Evolutionary conservation across 2,329 filamentous ascomycete species (phyloP), one percentile per base, ranked within the genome.

Genomic region (Chrysoporthe puriensis): DNA sequence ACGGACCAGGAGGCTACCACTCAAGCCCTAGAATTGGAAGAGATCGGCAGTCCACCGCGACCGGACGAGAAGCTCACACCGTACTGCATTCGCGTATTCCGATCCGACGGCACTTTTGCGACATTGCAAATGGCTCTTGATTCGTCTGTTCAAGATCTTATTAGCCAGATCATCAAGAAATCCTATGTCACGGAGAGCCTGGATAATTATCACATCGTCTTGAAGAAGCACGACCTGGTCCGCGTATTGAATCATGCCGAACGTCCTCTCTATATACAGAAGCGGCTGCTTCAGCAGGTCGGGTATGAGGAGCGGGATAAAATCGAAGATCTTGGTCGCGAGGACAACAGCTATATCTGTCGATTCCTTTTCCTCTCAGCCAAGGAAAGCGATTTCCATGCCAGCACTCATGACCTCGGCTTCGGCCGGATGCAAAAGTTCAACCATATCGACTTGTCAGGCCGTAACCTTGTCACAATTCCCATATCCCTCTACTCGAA

Each of bases 271-370:
- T 84, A 96, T 34, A 93, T 99, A 75, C 96, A 99, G 77, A 98
- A 97, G 79, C 87, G 90, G 60, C 84, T 99, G 21, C 82, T 99
- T 21, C 91, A 97, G 78, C 94, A 97, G 79, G 91, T 95, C 64
- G 96, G 96, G 11, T 99, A 98, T 75, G 90, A 92, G 67, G 89
- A 93, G 43, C 88, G 88, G 66, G 96, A 99, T 78, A 89, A 89
- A 50, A 89, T 99, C 58, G 95, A 97, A 77, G 96, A 98, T 70
- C 88, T 99, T 63, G 96, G 96, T 40, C 89, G 96, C 67, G 96
- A 99, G 78, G 96, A 99, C 81, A 97, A 98, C 78, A 96, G 94
- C 76, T 99, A 98, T 74, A 86, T 99, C 14, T 97, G 94, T 76
- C 92, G 96, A 6, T 98, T 99, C 80, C 93, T 96, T 69, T 99